Evolutionary conservation across 2,329 filamentous ascomycete genomes (phyloP).

Genomic region (Dothistroma septosporum): DNA sequence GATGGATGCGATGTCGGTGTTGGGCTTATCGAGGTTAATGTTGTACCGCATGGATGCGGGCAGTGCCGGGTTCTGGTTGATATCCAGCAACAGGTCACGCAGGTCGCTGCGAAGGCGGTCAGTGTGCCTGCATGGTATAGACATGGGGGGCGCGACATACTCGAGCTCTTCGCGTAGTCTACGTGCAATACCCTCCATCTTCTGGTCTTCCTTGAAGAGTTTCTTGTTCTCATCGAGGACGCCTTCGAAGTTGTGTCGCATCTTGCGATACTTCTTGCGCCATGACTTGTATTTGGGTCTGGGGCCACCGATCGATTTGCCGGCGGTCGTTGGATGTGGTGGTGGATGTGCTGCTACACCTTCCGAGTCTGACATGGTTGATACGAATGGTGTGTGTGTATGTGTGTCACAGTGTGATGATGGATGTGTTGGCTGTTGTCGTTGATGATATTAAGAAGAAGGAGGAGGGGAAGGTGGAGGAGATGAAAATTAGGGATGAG

Average conservation of each 20-base stretch:
- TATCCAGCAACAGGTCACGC: slow-evolving; percentile 80
- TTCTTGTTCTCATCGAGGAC: slow-evolving; percentile 77
- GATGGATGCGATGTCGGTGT: slow-evolving; percentile 57
- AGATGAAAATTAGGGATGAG: no score
- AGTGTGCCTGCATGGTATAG: slow-evolving; percentile 11
- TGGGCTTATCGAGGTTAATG: slow-evolving; percentile 68
- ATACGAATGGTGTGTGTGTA: background rate
- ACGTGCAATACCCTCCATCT: slow-evolving; percentile 74
- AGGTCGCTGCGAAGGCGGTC: slow-evolving; percentile 60
- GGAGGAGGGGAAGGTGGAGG: no score
- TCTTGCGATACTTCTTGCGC: slow-evolving; percentile 87
- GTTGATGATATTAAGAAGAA: background rate
- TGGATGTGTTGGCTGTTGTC: background rate
- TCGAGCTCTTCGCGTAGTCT: slow-evolving; percentile 88
- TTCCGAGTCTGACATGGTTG: slow-evolving; percentile 34
- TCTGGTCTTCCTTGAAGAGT: slow-evolving; percentile 75
- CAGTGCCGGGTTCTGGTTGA: slow-evolving; percentile 68
- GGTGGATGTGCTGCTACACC: slow-evolving; percentile 11
- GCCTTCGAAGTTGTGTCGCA: slow-evolving; percentile 73
- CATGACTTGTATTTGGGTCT: slow-evolving; percentile 36
- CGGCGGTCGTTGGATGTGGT: slow-evolving; percentile 19
- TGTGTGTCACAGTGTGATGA: no score
- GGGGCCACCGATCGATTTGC: slow-evolving; percentile 24
- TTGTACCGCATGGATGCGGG: slow-evolving; percentile 44
- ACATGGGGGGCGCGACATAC: slow-evolving; percentile 50